phyloP scores from a whole-genome alignment of 257 asterid species.

The Fraxinus anomala region DNA sequence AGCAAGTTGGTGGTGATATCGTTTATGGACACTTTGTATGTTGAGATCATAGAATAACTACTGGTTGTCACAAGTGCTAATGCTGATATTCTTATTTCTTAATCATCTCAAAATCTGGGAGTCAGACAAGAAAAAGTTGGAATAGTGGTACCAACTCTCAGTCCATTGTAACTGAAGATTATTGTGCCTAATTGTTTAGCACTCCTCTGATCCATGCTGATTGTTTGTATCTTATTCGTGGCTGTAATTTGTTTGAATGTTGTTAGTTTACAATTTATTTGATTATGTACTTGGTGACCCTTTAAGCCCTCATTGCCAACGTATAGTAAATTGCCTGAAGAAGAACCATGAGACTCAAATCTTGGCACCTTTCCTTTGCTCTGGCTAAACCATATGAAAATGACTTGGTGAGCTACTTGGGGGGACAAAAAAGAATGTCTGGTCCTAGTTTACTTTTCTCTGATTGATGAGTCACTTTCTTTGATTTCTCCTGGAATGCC shows the following conservation, averaged over 20 bases:
- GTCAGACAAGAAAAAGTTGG: neutral
- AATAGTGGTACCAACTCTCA: neutral
- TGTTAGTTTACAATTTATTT: neutral
- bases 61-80: neutral
- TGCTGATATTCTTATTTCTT: neutral
- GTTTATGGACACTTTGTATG: neutral
- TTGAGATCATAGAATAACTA: neutral
- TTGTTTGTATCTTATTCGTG: neutral
- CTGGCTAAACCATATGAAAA: neutral
- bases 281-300: neutral
- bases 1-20: neutral
- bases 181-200: neutral
- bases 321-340: neutral
- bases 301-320: neutral
- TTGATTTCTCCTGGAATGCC: conserved; percentile 7
- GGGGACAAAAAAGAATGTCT: neutral
- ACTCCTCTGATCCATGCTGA: neutral
- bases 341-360: neutral
- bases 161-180: neutral
- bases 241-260: neutral
- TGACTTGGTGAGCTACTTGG: neutral
- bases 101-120: neutral
- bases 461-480: conserved; percentile 2
- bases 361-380: neutral
- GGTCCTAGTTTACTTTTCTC: neutral